Conservation (phyloP, 306 rosid species). For the Boehmeria nivea region DNA sequence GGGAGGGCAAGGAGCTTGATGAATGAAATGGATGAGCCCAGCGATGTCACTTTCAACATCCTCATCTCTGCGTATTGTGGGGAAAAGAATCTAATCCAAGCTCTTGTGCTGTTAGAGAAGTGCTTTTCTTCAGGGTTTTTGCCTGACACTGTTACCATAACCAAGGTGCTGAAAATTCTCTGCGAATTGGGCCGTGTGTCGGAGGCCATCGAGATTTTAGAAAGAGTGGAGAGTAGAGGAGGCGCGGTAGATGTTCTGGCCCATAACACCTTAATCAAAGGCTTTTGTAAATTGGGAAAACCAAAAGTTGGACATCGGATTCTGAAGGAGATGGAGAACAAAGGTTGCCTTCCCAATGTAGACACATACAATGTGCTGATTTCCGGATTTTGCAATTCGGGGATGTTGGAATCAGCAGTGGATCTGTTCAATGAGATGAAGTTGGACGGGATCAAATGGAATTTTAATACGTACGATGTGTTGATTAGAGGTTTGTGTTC, state of each 20-base stretch:
- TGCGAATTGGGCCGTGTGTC: conserved; percentile 48
- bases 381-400: conserved; percentile 42
- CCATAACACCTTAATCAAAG: conserved; percentile 68
- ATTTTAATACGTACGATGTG: conserved; percentile 46
- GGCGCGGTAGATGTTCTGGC: conserved; percentile 55
- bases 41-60: conserved; percentile 58
- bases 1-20: conserved; percentile 82
- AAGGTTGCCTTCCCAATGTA: conserved; percentile 62
- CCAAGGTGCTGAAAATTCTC: conserved; percentile 58
- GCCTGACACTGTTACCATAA: conserved; percentile 54
- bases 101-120: conserved; percentile 62
- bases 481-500: conserved; percentile 59
- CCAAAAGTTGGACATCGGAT: conserved; percentile 53
- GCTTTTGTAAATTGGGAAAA: conserved; percentile 52
- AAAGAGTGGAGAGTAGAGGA: conserved; percentile 58
- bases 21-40: conserved; percentile 57
- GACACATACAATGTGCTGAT: conserved; percentile 60
- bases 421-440: conserved; percentile 71
- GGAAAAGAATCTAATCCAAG: conserved; percentile 62
- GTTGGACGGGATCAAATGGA: conserved; percentile 54
- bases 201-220: conserved; percentile 60
- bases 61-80: conserved; percentile 59
- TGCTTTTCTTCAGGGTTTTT: conserved; percentile 50
- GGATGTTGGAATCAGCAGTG: conserved; percentile 55
- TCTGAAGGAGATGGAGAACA: conserved; percentile 67